Evolutionary conservation across 331 rosid species (phyloP).

Genomic region (Dryas integrifolia): DNA sequence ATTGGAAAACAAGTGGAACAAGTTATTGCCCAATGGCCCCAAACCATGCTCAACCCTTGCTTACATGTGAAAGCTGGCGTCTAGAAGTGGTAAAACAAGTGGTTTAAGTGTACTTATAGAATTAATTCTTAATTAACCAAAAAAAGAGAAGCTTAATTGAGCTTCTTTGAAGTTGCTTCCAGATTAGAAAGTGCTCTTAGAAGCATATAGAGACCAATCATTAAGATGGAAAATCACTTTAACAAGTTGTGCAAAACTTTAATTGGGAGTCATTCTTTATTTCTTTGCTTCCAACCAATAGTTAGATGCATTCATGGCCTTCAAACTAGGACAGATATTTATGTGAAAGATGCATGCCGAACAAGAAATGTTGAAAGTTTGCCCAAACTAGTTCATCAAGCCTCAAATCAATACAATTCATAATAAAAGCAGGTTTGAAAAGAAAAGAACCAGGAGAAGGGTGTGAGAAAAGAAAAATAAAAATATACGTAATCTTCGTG

Average conservation of each 20-base stretch:
- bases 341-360: neutral
- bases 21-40: neutral
- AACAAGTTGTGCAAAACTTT: neutral
- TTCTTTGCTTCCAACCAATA: conserved; percentile 7
- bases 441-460: too few relatives aligned
- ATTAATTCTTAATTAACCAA: neutral
- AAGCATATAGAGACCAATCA: neutral
- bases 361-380: neutral
- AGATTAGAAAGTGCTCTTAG: neutral
- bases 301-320: neutral
- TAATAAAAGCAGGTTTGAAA: too few relatives aligned
- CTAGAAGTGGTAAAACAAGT: neutral
- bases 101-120: neutral
- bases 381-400: neutral
- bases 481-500: too few relatives aligned
- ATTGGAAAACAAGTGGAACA: neutral
- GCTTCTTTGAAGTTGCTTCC: conserved; percentile 13
- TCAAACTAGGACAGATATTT: conserved; percentile 8
- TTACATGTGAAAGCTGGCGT: neutral
- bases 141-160: neutral
- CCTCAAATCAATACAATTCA: neutral
- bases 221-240: neutral
- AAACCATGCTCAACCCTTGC: conserved; percentile 6
- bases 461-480: too few relatives aligned
- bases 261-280: neutral